Conservation (phyloP, 2,329 filamentous ascomycete species). For the Magnaporthiopsis rhizophila region DNA sequence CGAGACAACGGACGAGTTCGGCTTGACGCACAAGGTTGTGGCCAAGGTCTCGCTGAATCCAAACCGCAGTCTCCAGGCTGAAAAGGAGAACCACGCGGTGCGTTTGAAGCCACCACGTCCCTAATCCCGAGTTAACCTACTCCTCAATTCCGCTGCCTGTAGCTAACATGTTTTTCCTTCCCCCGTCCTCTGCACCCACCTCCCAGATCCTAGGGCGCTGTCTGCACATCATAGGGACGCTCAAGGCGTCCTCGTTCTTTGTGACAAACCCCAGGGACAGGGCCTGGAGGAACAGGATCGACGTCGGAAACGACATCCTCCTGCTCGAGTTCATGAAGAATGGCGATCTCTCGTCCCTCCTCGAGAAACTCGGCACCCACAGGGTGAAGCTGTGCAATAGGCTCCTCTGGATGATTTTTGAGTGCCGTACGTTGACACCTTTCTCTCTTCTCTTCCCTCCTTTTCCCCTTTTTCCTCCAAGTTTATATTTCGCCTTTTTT, state of each 20-base stretch:
- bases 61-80: background rate
- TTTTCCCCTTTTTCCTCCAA: too few relatives aligned
- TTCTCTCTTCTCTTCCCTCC: background rate
- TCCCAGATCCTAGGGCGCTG: background rate
- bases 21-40: background rate
- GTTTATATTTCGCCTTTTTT: too few relatives aligned
- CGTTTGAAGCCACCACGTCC: too few relatives aligned
- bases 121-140: too few relatives aligned
- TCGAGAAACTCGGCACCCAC: conserved; percentile 1
- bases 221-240: background rate
- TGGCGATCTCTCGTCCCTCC: background rate
- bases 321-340: conserved; percentile 1
- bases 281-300: background rate
- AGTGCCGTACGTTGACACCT: conserved; percentile 1
- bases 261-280: background rate
- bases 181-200: too few relatives aligned
- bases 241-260: background rate
- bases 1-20: conserved; percentile 6
- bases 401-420: background rate
- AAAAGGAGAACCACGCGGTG: background rate
- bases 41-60: background rate
- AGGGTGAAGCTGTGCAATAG: background rate
- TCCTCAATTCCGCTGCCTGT: background rate
- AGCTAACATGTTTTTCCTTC: background rate
- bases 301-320: background rate